Evolutionary conservation across 164 flowering plant species (phyloP).

Genomic region (Pachysandra terminalis): DNA sequence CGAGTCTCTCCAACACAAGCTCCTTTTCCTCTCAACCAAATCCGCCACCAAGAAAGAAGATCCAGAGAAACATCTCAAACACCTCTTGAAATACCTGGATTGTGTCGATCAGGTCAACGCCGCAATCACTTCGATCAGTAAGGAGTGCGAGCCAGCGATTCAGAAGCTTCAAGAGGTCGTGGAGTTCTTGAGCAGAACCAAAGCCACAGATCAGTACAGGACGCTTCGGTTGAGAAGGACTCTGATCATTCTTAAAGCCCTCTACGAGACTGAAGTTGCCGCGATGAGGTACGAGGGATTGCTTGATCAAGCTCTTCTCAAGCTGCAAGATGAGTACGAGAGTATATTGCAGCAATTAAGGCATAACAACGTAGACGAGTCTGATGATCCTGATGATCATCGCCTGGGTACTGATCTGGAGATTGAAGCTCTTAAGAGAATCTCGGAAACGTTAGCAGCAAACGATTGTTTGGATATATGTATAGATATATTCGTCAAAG

Average conservation of each 20-base stretch:
- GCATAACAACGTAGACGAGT: slow-evolving; percentile 35
- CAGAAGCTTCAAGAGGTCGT: slow-evolving; percentile 74
- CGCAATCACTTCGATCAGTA: slow-evolving; percentile 33
- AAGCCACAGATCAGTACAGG: slow-evolving; percentile 53
- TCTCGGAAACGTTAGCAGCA: slow-evolving; percentile 48
- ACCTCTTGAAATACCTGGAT: slow-evolving; percentile 40
- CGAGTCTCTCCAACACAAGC: slow-evolving; percentile 50
- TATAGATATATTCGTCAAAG: slow-evolving; percentile 72
- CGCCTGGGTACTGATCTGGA: slow-evolving; percentile 2
- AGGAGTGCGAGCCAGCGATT: slow-evolving; percentile 56
- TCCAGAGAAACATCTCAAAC: slow-evolving; percentile 28
- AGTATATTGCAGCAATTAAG: slow-evolving; percentile 34
- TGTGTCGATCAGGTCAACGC: slow-evolving; percentile 43
- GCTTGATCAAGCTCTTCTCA: slow-evolving; percentile 59
- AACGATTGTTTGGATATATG: slow-evolving; percentile 80
- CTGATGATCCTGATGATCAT: too few species aligned
- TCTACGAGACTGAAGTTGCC: slow-evolving; percentile 61
- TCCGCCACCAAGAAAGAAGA: slow-evolving; percentile 20
- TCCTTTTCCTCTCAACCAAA: slow-evolving; percentile 34
- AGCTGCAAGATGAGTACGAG: slow-evolving; percentile 69
- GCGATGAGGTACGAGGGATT: slow-evolving; percentile 66
- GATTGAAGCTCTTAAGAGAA: slow-evolving; percentile 41
- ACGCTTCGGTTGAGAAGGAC: slow-evolving; percentile 49
- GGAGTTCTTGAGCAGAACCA: slow-evolving; percentile 76
- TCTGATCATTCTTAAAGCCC: slow-evolving; percentile 43